Percentiles rank a stretch among this genome's conserved stretches.
Conservation (phyloP, 2,329 filamentous ascomycete genomes). For the Aspergillus transmontanensis region DNA sequence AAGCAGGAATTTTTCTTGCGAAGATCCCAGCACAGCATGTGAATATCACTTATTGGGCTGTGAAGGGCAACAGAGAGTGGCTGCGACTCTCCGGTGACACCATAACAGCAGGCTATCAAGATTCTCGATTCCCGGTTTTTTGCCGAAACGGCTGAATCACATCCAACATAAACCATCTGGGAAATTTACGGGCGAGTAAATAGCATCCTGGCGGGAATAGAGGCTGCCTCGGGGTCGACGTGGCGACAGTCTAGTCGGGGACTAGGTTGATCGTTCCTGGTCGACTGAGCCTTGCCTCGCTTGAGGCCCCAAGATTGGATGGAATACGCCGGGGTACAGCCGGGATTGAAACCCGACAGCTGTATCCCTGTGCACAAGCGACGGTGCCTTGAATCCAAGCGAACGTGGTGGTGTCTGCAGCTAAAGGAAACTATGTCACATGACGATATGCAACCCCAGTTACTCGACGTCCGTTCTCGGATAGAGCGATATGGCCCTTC, state of each 20-base stretch:
- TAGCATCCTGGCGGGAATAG: not conserved
- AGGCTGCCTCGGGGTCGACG: not conserved
- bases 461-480: not conserved
- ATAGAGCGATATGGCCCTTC: not conserved
- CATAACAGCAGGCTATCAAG: not conserved
- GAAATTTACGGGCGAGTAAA: not conserved
- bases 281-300: not conserved
- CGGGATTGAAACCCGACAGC: not conserved
- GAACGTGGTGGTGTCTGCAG: conserved; percentile 1
- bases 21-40: not conserved
- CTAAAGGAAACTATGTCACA: not conserved
- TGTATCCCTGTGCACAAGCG: not conserved
- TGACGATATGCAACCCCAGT: not conserved
- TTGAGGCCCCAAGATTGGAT: not conserved
- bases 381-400: conserved; percentile 1
- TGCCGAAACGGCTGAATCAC: not conserved
- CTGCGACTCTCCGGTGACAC: not conserved
- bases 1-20: not conserved
- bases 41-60: not conserved
- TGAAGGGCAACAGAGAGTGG: not conserved
- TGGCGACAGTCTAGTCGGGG: not conserved
- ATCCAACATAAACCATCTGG: not conserved
- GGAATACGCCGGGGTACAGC: not conserved
- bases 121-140: not conserved
- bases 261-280: not conserved